Base-by-base conservation (phyloP, 2,329 filamentous ascomycete genomes). In the Proliferodiscus dingleyae region DNA sequence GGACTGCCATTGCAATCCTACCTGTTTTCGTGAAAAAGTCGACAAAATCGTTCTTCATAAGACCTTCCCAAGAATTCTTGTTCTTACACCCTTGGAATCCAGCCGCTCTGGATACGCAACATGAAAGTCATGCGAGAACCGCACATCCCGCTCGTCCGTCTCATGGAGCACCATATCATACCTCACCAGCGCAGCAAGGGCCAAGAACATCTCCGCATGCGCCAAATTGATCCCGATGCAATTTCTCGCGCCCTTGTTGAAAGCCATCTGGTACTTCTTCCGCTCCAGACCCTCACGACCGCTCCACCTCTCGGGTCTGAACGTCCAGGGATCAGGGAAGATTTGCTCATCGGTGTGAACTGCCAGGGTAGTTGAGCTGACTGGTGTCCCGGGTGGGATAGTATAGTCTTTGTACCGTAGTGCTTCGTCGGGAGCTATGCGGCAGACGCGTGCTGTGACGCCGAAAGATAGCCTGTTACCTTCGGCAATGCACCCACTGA, bases 241-340 rank as follows among this genome's bases (percentile, higher is more conserved):
- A 16, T 56, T 60, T 2, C 69, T 55, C 3, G 60, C 58, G 1
- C 68, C 69, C 41, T 66, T 69, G 2, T 63, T 64, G 52, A 72
- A 72, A 0, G 67, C 42, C 16, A 72, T 57, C 45, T 71, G 63
- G 26, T 57, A 63, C 13, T 61, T 61, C 28, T 38, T 37, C 6
- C 37, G 41, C 21, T 47, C 40, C 3, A 26, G 28, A 11, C 43
- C 37, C 2, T 37, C 63, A 1, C 60, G 59, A n/a, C 63, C 64
- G 2, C 69, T 46, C 67, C 66, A 73, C 4, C 70, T 57, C 36
- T 69, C 65, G 1, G 68, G 68, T 4, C 61, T 41, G 15, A 54
- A 61, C 1, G 37, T 29, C 30, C 47, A 50, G 6, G 53, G 43
- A 10, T 64, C 53, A 1, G 42, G 36, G 38, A 59, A 66, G 45